These are phyloP conservation scores for Beauveria caledonica DNA, from an alignment of 2,329 filamentous ascomycete genomes.

Conservation along the genomic window DNA sequence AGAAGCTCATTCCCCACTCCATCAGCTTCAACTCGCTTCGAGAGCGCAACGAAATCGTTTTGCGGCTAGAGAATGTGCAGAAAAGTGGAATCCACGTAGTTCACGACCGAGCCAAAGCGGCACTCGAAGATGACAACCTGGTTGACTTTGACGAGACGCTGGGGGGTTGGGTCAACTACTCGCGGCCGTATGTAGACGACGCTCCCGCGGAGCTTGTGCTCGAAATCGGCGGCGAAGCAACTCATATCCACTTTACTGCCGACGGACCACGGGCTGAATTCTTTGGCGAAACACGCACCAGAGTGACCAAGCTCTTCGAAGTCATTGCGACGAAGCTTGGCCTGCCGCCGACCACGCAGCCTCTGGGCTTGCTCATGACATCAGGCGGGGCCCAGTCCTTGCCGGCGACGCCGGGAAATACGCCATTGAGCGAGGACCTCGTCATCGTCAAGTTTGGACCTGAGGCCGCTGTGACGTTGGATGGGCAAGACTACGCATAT, in stretches of 20 bases:
- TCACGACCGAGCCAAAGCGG: slow-evolving; percentile 30
- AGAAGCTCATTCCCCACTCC: slow-evolving; percentile 70
- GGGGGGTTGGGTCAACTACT: slow-evolving; percentile 61
- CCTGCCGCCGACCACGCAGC: slow-evolving; percentile 49
- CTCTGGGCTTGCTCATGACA: slow-evolving; percentile 59
- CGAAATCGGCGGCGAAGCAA: slow-evolving; percentile 65
- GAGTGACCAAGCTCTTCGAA: slow-evolving; percentile 66
- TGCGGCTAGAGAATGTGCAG: slow-evolving; percentile 79
- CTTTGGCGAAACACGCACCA: slow-evolving; percentile 58
- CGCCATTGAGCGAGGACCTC: slow-evolving; percentile 59
- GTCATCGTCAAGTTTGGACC: slow-evolving; percentile 56
- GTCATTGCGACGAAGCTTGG: slow-evolving; percentile 77
- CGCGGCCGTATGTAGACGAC: slow-evolving; percentile 79
- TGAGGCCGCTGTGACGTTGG: slow-evolving; percentile 50
- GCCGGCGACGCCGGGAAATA: slow-evolving; percentile 59
- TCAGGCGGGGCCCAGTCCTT: slow-evolving; percentile 53
- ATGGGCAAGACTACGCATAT: slow-evolving; percentile 42
- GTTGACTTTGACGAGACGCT: slow-evolving; percentile 21
- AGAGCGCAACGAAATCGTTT: slow-evolving; percentile 62
- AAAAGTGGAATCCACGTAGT: slow-evolving; percentile 71
- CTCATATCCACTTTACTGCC: slow-evolving; percentile 41
- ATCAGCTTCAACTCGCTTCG: slow-evolving; percentile 68
- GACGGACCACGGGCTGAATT: slow-evolving; percentile 55
- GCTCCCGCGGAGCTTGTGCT: slow-evolving; percentile 65
- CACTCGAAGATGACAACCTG: not conserved